A percentile compares a stretch with the other conserved stretches of the same genome.
Conservation (phyloP, 257 asterid genomes). For the Penstemon newberryi region DNA sequence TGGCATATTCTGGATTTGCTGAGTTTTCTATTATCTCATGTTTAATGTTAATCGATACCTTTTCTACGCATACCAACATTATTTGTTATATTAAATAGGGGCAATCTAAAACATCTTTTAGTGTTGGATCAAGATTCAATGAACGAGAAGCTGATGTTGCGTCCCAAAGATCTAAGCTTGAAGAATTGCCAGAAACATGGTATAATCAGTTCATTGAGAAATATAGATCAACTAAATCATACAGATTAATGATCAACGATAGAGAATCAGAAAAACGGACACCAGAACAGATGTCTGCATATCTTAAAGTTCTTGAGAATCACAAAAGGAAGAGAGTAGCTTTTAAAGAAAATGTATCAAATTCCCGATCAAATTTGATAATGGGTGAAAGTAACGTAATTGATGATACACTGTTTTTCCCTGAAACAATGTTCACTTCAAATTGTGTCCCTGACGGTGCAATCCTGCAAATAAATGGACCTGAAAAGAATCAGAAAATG, state of each 20-base stretch:
- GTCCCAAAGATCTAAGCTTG: constrained; percentile 60
- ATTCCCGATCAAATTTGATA: constrained; percentile 40
- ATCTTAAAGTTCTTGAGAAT: constrained; percentile 76
- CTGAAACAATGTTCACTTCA: constrained; percentile 81
- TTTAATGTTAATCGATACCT: neutral
- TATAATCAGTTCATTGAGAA: constrained; percentile 76
- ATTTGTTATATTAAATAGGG: constrained; percentile 38
- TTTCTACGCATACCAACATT: constrained; percentile 13
- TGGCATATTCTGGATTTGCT: neutral
- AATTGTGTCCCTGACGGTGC: constrained; percentile 93
- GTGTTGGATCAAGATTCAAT: constrained; percentile 59
- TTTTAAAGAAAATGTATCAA: constrained; percentile 54
- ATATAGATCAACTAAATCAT: constrained; percentile 67
- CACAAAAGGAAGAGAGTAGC: constrained; percentile 82
- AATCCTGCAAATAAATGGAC: constrained; percentile 41
- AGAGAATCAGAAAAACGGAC: constrained; percentile 83
- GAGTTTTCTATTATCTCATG: neutral
- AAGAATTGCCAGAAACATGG: constrained; percentile 92
- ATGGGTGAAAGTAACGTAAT: constrained; percentile 41
- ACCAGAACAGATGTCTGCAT: constrained; percentile 83
- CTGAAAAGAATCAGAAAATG: constrained; percentile 50
- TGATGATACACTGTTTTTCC: constrained; percentile 71
- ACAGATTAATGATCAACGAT: constrained; percentile 62
- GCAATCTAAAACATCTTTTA: constrained; percentile 51
- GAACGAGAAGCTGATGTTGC: constrained; percentile 63